Base-by-base conservation (phyloP, 441 rosid genomes). In the Isatis lusitanica region DNA sequence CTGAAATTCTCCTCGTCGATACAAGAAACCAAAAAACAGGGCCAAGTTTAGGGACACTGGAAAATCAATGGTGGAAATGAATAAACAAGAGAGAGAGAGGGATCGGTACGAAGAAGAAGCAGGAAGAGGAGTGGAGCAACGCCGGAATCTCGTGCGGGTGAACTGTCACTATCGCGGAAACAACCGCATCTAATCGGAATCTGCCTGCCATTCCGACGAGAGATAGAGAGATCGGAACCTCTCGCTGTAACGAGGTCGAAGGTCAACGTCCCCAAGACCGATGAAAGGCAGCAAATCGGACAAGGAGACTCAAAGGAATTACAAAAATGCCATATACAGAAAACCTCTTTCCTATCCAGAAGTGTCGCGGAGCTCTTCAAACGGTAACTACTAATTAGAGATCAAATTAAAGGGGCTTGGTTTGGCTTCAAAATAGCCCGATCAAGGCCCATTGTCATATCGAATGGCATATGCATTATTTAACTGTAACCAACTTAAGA, bases 101-200 rank as follows among this genome's bases (percentile, higher is more conserved):
- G 76, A 73, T 69, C 51, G 69, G 77, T 86, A 91, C 97, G 78
- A 91, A 93, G 92, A 93, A 91, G 92, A 91, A 91, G 66, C 88
- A 91, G 30, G 93, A 83, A 70, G 90, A 84, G 36, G 98, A 85
- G 74, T 90, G 91, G 53, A 91, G 80, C 72, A 91, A 75, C 38
- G 90, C 78, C 35, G 92, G 81, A 79, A 84, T 82, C 78, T 93
- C 98, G 79, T 90, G 90, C 16, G 94, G 92, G 18, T 89, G 94
- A 30, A 91, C 92, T 11, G 88, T 72, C 12, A 91, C 96, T 68
- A 93, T 80, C 28, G 77, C 15, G 16, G 96, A 93, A 61, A 90
- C 73, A 56, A 89, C 39, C 48, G 86, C 70, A 57, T 81, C 85
- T 47, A 85, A 75, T 60, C 91, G 88, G 17, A 82, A 57, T 67